Percentiles rank a stretch among this genome's conserved stretches.
phyloP scores from a whole-genome alignment of 2,329 filamentous ascomycete genomes.

The Chaetomium sp. region DNA sequence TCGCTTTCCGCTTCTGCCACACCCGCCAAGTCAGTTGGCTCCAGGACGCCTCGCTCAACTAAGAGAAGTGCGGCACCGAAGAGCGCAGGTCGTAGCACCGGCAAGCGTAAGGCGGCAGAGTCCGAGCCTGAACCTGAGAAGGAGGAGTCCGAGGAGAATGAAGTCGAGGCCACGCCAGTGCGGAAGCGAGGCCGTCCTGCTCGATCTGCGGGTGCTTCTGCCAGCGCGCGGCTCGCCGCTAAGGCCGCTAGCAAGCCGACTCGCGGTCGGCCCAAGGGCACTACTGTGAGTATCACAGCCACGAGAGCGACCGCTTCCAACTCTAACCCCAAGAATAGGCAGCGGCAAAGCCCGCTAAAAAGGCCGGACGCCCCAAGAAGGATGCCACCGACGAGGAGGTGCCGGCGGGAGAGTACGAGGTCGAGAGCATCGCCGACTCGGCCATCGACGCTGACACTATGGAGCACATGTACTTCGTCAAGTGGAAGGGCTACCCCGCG shows the following conservation, averaged over 20 bases:
- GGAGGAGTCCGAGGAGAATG: conserved; percentile 14
- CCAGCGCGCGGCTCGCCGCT: conserved; percentile 33
- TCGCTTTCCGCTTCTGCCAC: conserved; percentile 31
- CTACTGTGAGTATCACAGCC: conserved; percentile 20
- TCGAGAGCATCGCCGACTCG: conserved; percentile 51
- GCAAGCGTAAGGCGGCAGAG: conserved; percentile 38
- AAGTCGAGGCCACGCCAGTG: conserved; percentile 25
- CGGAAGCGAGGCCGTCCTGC: conserved; percentile 33
- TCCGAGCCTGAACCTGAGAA: conserved; percentile 20
- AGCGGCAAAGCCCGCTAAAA: conserved; percentile 27
- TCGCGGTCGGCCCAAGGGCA: conserved; percentile 29
- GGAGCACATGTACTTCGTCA: conserved; percentile 51
- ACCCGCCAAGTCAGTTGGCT: conserved; percentile 23
- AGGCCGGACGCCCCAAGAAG: conserved; percentile 28
- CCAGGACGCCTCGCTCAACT: conserved; percentile 24
- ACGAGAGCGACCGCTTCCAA: not conserved
- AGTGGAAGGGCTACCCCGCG: conserved; percentile 54
- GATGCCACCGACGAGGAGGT: conserved; percentile 23
- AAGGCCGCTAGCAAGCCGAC: conserved; percentile 32
- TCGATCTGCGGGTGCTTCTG: conserved; percentile 23
- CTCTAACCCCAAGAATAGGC: conserved; percentile 19
- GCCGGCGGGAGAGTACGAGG: conserved; percentile 45
- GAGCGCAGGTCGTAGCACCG: conserved; percentile 26
- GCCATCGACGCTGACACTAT: conserved; percentile 44
- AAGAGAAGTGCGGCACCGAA: conserved; percentile 27